Percentiles rank a stretch among this genome's conserved stretches.
phyloP scores from a whole-genome alignment of 148 eudicot genomes.

The Persicaria maculosa region DNA sequence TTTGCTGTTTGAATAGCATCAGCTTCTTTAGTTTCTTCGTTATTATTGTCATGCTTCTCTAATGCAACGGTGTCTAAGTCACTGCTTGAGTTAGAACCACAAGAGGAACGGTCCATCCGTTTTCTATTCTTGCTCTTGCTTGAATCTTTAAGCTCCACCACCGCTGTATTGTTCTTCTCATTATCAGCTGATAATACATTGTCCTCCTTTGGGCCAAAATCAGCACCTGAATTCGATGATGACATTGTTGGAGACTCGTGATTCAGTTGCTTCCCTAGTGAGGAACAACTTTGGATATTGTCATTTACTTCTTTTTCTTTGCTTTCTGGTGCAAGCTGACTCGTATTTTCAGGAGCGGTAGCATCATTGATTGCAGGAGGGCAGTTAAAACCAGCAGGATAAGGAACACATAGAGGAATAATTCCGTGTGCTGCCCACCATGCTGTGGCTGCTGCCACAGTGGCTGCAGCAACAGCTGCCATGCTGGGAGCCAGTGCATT shows the following conservation, averaged over 20 bases:
- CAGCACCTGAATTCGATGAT: slow-evolving; percentile 48
- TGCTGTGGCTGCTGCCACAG: slow-evolving; percentile 94
- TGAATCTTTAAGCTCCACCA: slow-evolving; percentile 36
- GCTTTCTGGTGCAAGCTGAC: slow-evolving; percentile 23
- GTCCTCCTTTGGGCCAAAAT: slow-evolving; percentile 33
- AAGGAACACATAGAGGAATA: slow-evolving; percentile 54
- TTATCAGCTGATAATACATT: slow-evolving; percentile 23
- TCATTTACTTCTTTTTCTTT: slow-evolving; percentile 35
- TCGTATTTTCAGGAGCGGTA: slow-evolving; percentile 21
- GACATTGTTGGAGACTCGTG: slow-evolving; percentile 36
- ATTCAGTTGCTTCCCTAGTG: slow-evolving; percentile 38
- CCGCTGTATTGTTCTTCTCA: slow-evolving; percentile 26
- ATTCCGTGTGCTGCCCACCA: slow-evolving; percentile 98
- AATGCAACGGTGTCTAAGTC: slow-evolving; percentile 81
- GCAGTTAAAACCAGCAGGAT: slow-evolving; percentile 40
- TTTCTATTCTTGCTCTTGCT: slow-evolving; percentile 46
- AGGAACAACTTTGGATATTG: slow-evolving; percentile 27
- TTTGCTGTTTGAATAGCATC: slow-evolving; percentile 31
- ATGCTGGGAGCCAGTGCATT: slow-evolving; percentile 51
- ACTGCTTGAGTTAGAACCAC: slow-evolving; percentile 95
- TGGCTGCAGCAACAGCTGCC: slow-evolving; percentile 83
- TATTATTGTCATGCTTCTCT: slow-evolving; percentile 35
- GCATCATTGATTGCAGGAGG: slow-evolving; percentile 31
- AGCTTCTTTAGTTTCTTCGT: slow-evolving; percentile 46
- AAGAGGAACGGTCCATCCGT: slow-evolving; percentile 84